Base-by-base conservation (phyloP, 108 stramenopile genomes). In the Cylindrotheca fusiformis region DNA sequence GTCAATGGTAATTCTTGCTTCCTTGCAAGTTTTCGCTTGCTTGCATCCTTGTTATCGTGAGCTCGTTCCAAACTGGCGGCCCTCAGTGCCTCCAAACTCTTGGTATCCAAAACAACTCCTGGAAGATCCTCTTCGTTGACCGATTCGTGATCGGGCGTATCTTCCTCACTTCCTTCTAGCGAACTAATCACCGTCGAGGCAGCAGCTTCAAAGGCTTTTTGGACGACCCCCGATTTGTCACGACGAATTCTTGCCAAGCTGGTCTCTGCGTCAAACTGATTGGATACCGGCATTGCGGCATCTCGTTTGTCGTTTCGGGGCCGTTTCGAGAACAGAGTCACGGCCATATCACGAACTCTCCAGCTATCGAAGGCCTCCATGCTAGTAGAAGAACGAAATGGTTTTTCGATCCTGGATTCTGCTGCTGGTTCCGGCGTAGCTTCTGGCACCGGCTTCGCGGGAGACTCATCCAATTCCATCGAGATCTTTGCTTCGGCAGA, bases 171-270 rank as follows among this genome's bases (percentile, higher is more conserved):
- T 48, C 69, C 69, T 36, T 71, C 51, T 12, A 70, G 32, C 1
- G 51, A 57, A 5, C 75, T 32, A 26, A 82, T 54, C 19, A 60
- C 47, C 6, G 36, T 41, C 1, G 48, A 27, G 17, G 81, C 81
- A 2, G 81, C 81, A 23, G 65, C 69, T n/a, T 68, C 61, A 65
- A 82, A 77, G 4, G 76, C 61, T 21, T 12, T 52, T 52, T 61
- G 72, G 25, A 82, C 77, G 1, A 78, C 48, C 8, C 60, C 26
- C 12, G 71, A 57, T 33, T 81, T 81, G 64, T 81, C 71, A n/a
- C 68, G 67, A 10, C 65, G 68, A 2, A 75, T 18, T 14, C 70
- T 31, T 12, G 51, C 63, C 46, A 65, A 59, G 46, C 48, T 59
- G 0, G 62, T 49, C 21, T 63, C 58, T 12, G 69, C 58, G 21